A percentile compares a stretch with the other conserved stretches of the same genome.
phyloP scores from a whole-genome alignment of 1,284 basidiomycete species.

The Sporisorium exsertum region DNA sequence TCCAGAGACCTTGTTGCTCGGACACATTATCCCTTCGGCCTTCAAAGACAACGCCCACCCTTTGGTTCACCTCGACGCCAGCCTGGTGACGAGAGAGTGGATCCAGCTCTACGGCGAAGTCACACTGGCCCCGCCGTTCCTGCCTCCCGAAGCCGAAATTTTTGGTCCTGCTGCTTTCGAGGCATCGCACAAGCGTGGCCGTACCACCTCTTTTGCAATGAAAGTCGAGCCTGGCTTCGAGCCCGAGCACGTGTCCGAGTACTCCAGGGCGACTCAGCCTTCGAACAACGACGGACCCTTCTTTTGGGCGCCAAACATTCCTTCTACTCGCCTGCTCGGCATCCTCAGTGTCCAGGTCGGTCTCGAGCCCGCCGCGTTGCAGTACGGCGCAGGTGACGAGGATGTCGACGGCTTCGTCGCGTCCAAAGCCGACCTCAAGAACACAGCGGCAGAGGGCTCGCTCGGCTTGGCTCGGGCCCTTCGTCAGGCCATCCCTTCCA shows the following conservation, averaged over 20 bases:
- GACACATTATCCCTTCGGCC: slow-evolving; percentile 33
- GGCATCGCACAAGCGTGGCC: neutral
- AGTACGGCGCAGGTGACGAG: slow-evolving; percentile 30
- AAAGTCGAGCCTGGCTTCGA: slow-evolving; percentile 7
- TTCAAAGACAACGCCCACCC: slow-evolving; percentile 34
- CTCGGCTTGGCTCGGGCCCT: slow-evolving; percentile 30
- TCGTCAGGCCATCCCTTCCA: slow-evolving; percentile 26
- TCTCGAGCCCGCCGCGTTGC: slow-evolving; percentile 42
- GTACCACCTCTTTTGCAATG: neutral
- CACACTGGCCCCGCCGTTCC: slow-evolving; percentile 32
- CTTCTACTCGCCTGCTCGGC: slow-evolving; percentile 34
- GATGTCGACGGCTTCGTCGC: slow-evolving; percentile 45
- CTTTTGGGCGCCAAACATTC: neutral
- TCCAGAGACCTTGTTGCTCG: slow-evolving; percentile 24
- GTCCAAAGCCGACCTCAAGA: slow-evolving; percentile 28
- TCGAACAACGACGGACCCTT: neutral
- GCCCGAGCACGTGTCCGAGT: too few species aligned
- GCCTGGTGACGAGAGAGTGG: slow-evolving; percentile 35
- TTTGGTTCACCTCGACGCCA: slow-evolving; percentile 19
- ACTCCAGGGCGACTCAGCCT: neutral
- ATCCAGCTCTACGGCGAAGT: slow-evolving; percentile 49
- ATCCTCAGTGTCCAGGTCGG: slow-evolving; percentile 38
- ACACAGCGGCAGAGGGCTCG: slow-evolving; percentile 24
- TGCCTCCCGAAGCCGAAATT: slow-evolving; percentile 31
- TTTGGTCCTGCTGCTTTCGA: slow-evolving; percentile 19